Evolutionary conservation across 2,329 filamentous ascomycete genomes (phyloP), one percentile per base, ranked within the genome.

Genomic region (Fusarium duplospermum): DNA sequence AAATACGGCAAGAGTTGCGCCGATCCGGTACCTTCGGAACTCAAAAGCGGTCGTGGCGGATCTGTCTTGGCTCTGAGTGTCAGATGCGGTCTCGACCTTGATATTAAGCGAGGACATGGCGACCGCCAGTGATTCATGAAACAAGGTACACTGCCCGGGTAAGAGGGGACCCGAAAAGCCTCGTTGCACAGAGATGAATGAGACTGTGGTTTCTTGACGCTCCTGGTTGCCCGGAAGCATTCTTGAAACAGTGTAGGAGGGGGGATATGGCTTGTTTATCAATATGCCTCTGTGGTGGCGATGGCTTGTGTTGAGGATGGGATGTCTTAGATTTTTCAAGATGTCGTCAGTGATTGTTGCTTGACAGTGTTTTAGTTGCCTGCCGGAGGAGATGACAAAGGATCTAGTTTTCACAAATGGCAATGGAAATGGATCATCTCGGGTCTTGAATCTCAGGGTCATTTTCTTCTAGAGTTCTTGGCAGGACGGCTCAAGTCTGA

Each of bases 1-100:
- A 24, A 14, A 18, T 9, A 16, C 11, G 50, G 58, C 67, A 63
- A 31, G 9, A 13, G 4, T 1, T 11, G 16, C 5, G 64, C 22
- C 18, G 64, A 69, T 72, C 61, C 64, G 68, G 71, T 10, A n/a
- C 4, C 10, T 6, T 66, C 71, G 68, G 61, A 58, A 66, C 11
- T 22, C 6, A 10, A 33, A 40, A 16, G 13, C 5, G 42, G 31
- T 29, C 33, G 22, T 27, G 50, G 7, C 29, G 24, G 22, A 11
- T 11, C 3, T 62, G 33, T 62, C 45, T 62, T 62, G 60, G 16
- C 31, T 5, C n/a, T 31, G 10, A n/a, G 40, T 35, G 50, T 52
- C 11, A 16, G 52, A 29, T 27, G n/a, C 8, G 59, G 40, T 27
- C 29, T 62, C 29, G 59, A 24, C 42, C 42, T 7, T 29, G 42